Percentiles rank a stretch among this genome's conserved stretches.
These are phyloP conservation scores for Solanum paucissectum DNA, from an alignment of 257 asterid species.

Conservation along the genomic window DNA sequence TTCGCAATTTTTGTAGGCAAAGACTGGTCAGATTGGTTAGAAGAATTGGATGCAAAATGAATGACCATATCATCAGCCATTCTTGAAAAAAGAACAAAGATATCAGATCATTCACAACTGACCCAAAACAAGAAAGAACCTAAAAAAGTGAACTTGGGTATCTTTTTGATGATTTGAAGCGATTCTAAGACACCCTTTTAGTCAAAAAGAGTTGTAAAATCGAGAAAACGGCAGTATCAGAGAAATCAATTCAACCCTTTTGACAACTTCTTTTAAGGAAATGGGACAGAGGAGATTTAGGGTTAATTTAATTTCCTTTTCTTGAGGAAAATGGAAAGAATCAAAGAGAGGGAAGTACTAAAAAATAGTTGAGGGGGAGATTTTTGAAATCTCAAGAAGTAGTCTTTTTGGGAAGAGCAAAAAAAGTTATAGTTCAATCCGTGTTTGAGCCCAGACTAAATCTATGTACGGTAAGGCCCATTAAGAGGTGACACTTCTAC, in stretches of 20 bases:
- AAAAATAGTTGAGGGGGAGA: background rate
- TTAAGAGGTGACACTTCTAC: accelerated
- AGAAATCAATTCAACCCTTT: constrained; percentile 14
- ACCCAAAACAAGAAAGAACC: background rate
- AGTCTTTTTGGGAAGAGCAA: background rate
- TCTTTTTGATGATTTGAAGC: background rate
- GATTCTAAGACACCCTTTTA: background rate
- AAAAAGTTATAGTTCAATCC: too few species aligned
- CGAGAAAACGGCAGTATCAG: background rate
- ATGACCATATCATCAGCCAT: constrained; percentile 77
- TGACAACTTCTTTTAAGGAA: background rate
- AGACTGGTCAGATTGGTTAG: constrained; percentile 80
- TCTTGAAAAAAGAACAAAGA: background rate
- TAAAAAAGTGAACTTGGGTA: background rate
- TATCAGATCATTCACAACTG: background rate
- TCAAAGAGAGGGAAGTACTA: background rate
- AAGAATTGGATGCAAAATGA: constrained; percentile 80
- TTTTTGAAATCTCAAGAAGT: constrained; percentile 15
- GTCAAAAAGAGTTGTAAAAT: background rate
- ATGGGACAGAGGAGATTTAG: background rate
- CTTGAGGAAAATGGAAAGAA: background rate
- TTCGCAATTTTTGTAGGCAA: constrained; percentile 64
- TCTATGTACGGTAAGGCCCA: background rate
- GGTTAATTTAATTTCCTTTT: background rate
- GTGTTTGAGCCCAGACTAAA: background rate